Evolutionary conservation across 805 yeast genomes (phyloP).

Genomic region (Debaryomyces castellii): DNA sequence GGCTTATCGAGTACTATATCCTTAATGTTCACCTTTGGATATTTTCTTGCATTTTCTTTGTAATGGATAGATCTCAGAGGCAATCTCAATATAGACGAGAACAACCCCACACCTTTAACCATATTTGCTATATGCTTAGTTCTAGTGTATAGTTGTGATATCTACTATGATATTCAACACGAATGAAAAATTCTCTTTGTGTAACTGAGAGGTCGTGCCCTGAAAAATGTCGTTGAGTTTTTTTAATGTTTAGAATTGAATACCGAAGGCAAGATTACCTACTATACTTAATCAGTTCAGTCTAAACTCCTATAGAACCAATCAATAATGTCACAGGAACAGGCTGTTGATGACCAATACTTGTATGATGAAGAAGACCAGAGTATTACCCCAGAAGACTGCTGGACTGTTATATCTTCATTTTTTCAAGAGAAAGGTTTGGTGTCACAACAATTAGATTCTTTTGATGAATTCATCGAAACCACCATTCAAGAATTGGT

Average conservation of each 20-base stretch:
- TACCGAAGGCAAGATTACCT: conserved; percentile 6
- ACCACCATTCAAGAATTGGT: conserved; percentile 96
- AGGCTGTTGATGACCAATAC: conserved; percentile 55
- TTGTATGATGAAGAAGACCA: conserved; percentile 64
- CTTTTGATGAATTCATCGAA: conserved; percentile 96
- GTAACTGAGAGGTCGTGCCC: conserved; percentile 6
- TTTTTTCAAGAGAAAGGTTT: conserved; percentile 95
- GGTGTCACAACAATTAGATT: conserved; percentile 96
- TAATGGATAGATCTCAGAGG: conserved; percentile 26
- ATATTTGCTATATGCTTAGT: neutral
- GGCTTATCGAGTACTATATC: conserved; percentile 40
- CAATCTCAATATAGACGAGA: conserved; percentile 7
- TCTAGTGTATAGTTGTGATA: neutral
- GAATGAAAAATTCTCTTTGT: conserved; percentile 12
- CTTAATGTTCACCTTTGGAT: conserved; percentile 39
- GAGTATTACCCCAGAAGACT: conserved; percentile 90
- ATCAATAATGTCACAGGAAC: conserved; percentile 11
- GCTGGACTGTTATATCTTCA: conserved; percentile 97
- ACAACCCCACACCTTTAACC: conserved; percentile 3
- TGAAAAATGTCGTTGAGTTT: conserved; percentile 5
- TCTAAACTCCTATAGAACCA: conserved; percentile 1
- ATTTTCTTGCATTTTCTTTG: conserved; percentile 28
- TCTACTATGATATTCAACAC: neutral
- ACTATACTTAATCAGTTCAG: conserved; percentile 1
- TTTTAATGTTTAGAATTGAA: conserved; percentile 6